Base-by-base conservation (phyloP, 2,329 filamentous ascomycete genomes). In the Monilinia fructigena region DNA sequence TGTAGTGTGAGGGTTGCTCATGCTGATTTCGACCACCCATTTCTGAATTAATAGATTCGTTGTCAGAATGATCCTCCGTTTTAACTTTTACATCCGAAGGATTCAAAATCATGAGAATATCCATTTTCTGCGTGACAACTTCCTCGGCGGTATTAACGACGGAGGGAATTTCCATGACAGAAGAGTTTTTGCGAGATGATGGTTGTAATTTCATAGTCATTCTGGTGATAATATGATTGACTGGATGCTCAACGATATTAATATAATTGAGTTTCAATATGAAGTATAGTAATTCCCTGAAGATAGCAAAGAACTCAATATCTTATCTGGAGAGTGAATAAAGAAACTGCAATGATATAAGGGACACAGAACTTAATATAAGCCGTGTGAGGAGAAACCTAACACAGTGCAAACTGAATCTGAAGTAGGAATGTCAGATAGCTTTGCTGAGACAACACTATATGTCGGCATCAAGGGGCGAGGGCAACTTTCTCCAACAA, bases 401-500 rank as follows among this genome's bases (percentile, higher is more conserved):
- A 65, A 65, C 47, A 65, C 20, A 38, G n/a, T 10, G 53, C 63
- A 45, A 63, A 55, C 52, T 65, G n/a, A 23, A 56, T 58, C 14
- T 50, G n/a, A 26, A 31, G 40, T 59, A 47, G 47, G 38, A 65
- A 65, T 53, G 47, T 38, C 63, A 35, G 45, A 52, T 60, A 60
- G 3, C 31, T 40, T 48, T 48, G 4, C 26, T 47, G 53, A 59
- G 63, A 59, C 38, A 50, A 28, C 53, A n/a, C 45, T 38, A 60
- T 60, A 40, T 35, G 31, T 59, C 53, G 54, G 63, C 35, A 61
- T 60, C 55, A 65, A 60, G 55, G 31, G 63, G 55, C n/a, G 55
- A 65, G 47, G 55, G 23, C 35, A 47, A 28, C 47, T 53, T 53
- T 60, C 35, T 23, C 47, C 55, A 60, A 45, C 55, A 65, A 58